A percentile compares a stretch with the other conserved stretches of the same genome.
Evolutionary conservation across 805 yeast genomes (phyloP).

Genomic region (Saccharomyces kudriavzevii): DNA sequence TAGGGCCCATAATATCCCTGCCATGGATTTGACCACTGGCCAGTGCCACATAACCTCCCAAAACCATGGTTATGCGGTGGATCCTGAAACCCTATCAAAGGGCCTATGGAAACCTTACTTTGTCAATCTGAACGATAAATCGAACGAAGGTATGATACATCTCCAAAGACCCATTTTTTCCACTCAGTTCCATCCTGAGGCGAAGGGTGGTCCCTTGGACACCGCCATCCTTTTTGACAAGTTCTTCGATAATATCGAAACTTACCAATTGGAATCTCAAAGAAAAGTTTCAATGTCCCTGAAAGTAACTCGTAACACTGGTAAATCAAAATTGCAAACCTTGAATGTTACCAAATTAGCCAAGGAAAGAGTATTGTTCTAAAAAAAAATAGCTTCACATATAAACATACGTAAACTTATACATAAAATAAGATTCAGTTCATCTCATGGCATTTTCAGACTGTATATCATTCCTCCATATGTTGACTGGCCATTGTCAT

Average conservation of each 20-base stretch:
- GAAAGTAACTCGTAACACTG: constrained; percentile 5
- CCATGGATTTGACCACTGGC: constrained; percentile 81
- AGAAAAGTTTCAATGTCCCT: neutral
- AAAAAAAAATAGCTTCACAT: neutral
- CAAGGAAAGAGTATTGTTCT: constrained; percentile 27
- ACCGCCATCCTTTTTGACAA: constrained; percentile 86
- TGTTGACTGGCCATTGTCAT: neutral
- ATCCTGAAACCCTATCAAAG: constrained; percentile 60
- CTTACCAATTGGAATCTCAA: constrained; percentile 35
- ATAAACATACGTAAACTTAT: neutral
- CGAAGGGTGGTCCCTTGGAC: constrained; percentile 97
- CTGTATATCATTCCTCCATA: neutral
- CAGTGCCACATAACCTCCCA: constrained; percentile 97
- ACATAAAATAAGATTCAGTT: neutral
- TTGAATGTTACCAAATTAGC: constrained; percentile 22
- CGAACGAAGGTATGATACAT: constrained; percentile 97
- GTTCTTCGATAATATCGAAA: constrained; percentile 63
- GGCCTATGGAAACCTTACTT: constrained; percentile 77
- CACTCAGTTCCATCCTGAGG: constrained; percentile 98
- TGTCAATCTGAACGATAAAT: constrained; percentile 86
- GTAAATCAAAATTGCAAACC: constrained; percentile 7
- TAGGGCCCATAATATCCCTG: constrained; percentile 98
- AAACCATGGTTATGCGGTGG: constrained; percentile 98
- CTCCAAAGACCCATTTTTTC: constrained; percentile 81
- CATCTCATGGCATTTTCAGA: neutral